Conservation (phyloP, 1,284 basidiomycete species). For the Pyrrhoderma noxium region DNA sequence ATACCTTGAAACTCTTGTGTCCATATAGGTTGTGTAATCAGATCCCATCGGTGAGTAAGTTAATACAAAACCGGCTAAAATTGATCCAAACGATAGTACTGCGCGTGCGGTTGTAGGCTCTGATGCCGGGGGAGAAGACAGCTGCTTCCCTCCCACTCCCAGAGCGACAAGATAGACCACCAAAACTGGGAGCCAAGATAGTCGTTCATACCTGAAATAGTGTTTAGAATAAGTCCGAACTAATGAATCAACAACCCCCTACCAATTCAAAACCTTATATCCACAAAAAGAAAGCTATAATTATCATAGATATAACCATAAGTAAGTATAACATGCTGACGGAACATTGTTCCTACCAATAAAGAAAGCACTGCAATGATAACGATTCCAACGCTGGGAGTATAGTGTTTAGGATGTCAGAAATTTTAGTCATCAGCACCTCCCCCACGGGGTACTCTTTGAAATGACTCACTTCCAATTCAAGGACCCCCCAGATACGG, state of each 20-base stretch:
- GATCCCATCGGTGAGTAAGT: conserved; percentile 60
- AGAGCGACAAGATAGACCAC: conserved; percentile 71
- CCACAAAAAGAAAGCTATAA: conserved; percentile 73
- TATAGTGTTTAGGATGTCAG: conserved; percentile 3
- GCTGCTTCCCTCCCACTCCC: conserved; percentile 65
- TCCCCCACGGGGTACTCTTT: no score
- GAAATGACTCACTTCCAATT: conserved; percentile 52
- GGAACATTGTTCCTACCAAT: conserved; percentile 40
- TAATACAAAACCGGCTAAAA: conserved; percentile 68
- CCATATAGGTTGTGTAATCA: conserved; percentile 69
- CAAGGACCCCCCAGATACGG: conserved; percentile 56
- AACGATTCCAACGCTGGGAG: conserved; percentile 75
- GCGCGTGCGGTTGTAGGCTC: conserved; percentile 45
- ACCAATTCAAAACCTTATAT: conserved; percentile 66
- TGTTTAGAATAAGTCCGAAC: background rate
- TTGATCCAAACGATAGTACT: conserved; percentile 60
- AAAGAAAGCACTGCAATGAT: conserved; percentile 76
- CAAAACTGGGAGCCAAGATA: conserved; percentile 74
- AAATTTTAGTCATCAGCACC: background rate
- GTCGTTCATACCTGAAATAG: conserved; percentile 57
- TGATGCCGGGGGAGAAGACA: conserved; percentile 36
- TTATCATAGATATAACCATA: background rate
- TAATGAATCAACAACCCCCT: conserved; percentile 10
- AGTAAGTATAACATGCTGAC: conserved; percentile 3
- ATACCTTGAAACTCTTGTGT: conserved; percentile 49